Conservation (phyloP, 225 moss, liverwort and hornwort genomes). For the Pseudoscleropodium purum region DNA sequence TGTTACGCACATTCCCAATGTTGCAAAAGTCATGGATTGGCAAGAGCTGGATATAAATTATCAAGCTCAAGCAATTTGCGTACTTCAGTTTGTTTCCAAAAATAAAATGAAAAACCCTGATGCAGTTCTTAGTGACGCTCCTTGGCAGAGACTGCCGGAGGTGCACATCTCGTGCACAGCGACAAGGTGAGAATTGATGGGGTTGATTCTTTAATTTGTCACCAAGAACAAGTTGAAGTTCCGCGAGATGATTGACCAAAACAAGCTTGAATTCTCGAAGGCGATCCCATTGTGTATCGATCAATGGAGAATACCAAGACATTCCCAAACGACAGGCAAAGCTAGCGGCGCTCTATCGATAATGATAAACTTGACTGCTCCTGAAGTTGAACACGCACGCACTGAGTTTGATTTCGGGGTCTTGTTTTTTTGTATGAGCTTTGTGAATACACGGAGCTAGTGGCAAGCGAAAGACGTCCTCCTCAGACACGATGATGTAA, state of each 20-base stretch:
- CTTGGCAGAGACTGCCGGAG: neutral
- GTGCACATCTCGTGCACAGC: neutral
- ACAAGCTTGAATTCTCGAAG: neutral
- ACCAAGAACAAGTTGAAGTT: neutral
- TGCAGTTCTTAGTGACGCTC: neutral
- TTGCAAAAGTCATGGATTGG: neutral
- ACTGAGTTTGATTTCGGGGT: neutral
- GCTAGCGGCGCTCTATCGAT: neutral
- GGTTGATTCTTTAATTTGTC: neutral
- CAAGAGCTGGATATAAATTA: neutral
- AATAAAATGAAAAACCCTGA: neutral
- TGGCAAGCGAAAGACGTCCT: neutral
- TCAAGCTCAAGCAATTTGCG: neutral
- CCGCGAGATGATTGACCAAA: neutral
- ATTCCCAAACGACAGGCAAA: conserved; percentile 1
- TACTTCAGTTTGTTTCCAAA: neutral
- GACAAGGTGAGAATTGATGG: neutral
- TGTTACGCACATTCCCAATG: neutral
- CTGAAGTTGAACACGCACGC: neutral
- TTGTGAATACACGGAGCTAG: neutral
- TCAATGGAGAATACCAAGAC: conserved; percentile 3
- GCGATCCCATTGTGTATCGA: neutral
- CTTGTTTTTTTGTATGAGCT: neutral
- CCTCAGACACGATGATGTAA: neutral
- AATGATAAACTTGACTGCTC: neutral